Evolutionary conservation across 768 basidiomycete genomes (phyloP).

Genomic region (Boletus eberwhitei): DNA sequence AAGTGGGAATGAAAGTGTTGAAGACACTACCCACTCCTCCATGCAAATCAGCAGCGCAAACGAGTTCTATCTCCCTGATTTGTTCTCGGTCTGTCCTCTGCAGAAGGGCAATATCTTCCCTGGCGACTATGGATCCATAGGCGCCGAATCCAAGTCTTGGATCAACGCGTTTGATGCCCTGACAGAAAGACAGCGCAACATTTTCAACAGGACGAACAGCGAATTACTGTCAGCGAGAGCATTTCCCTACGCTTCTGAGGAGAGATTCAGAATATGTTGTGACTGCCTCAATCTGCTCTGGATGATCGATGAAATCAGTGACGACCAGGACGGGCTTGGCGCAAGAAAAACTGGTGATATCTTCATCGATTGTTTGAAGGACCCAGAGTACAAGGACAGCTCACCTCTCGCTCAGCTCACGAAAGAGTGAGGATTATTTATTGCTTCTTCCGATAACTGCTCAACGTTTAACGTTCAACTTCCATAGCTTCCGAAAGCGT

Average conservation of each 20-base stretch:
- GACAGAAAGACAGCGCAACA: constrained; percentile 53
- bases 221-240: constrained; percentile 60
- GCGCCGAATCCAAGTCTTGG: constrained; percentile 59
- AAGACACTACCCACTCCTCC: background rate
- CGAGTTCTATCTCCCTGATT: constrained; percentile 55
- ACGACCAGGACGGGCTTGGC: constrained; percentile 57
- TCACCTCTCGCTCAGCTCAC: constrained; percentile 59
- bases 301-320: constrained; percentile 66
- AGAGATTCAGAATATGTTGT: constrained; percentile 56
- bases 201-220: constrained; percentile 55
- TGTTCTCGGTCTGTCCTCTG: constrained; percentile 45
- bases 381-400: constrained; percentile 51
- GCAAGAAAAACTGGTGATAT: constrained; percentile 51
- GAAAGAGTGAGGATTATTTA: constrained; percentile 45
- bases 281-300: constrained; percentile 63
- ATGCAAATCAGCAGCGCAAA: background rate
- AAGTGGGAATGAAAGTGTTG: background rate
- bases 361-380: constrained; percentile 50
- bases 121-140: constrained; percentile 48
- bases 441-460: background rate
- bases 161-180: constrained; percentile 58
- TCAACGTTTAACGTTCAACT: background rate
- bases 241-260: constrained; percentile 57
- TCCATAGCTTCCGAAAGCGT: constrained; percentile 50
- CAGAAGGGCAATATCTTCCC: constrained; percentile 51